Evolutionary conservation across 768 basidiomycete genomes (phyloP).

Genomic region (Tulasnella sp.): DNA sequence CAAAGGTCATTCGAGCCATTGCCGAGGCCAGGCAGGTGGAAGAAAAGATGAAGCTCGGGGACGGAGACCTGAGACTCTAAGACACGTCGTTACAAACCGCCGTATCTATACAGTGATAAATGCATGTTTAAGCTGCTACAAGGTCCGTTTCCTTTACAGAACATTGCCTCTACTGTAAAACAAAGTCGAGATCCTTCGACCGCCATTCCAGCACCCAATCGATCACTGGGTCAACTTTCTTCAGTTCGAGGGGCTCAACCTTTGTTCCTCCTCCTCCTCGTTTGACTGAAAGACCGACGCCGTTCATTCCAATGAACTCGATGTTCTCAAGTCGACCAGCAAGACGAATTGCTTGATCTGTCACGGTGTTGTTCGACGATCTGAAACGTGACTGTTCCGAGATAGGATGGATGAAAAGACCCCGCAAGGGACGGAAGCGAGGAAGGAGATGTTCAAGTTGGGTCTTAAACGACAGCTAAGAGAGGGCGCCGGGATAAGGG

Average conservation of each 20-base stretch:
- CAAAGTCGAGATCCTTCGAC: neutral
- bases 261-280: neutral
- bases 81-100: neutral
- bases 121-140: neutral
- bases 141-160: neutral
- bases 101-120: neutral
- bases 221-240: neutral
- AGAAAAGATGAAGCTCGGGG: neutral
- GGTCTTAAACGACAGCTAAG: neutral
- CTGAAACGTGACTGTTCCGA: neutral
- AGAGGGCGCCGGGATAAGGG: neutral
- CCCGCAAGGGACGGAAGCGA: neutral
- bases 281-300: neutral
- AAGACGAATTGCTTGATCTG: neutral
- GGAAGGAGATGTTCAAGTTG: neutral
- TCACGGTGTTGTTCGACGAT: neutral
- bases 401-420: neutral
- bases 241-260: neutral
- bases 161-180: neutral
- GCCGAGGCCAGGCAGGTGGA: slow-evolving; percentile 23
- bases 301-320: neutral
- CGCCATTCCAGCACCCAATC: neutral
- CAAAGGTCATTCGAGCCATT: slow-evolving; percentile 63
- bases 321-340: neutral
- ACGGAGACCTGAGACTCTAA: neutral